These are phyloP conservation scores for Apostasia shenzhenica DNA, from an alignment of 106 monocot species.

Conservation along the genomic window DNA sequence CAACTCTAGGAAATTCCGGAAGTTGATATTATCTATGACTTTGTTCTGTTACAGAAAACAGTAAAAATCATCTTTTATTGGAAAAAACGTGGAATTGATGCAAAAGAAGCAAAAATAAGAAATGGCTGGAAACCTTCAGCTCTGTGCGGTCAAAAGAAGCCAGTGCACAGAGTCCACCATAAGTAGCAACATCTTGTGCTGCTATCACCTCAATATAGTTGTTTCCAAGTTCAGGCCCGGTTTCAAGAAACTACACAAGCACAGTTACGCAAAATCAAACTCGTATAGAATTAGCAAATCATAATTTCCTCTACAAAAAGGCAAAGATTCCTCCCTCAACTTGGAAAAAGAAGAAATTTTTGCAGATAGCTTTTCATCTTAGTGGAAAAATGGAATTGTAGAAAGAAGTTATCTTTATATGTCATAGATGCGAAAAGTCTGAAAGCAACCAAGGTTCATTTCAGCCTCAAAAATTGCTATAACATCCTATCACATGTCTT, in stretches of 20 bases:
- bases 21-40: slow-evolving; percentile 88
- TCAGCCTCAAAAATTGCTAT: no score
- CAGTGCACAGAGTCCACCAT: slow-evolving; percentile 96
- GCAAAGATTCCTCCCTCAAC: no score
- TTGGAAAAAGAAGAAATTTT: no score
- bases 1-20: slow-evolving; percentile 89
- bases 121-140: slow-evolving; percentile 48
- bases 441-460: no score
- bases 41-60: slow-evolving; percentile 49
- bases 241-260: slow-evolving; percentile 73
- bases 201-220: slow-evolving; percentile 82
- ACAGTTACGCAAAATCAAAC: background rate
- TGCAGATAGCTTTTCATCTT: no score
- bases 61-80: background rate
- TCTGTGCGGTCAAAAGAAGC: slow-evolving; percentile 93
- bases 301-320: no score
- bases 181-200: slow-evolving; percentile 86
- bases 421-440: no score
- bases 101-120: background rate
- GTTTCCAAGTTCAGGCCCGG: slow-evolving; percentile 68
- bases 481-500: no score
- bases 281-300: background rate
- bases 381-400: no score
- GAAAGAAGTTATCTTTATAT: no score
- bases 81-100: background rate